phyloP scores from a whole-genome alignment of 805 yeast genomes.

The Candida verbasci region DNA sequence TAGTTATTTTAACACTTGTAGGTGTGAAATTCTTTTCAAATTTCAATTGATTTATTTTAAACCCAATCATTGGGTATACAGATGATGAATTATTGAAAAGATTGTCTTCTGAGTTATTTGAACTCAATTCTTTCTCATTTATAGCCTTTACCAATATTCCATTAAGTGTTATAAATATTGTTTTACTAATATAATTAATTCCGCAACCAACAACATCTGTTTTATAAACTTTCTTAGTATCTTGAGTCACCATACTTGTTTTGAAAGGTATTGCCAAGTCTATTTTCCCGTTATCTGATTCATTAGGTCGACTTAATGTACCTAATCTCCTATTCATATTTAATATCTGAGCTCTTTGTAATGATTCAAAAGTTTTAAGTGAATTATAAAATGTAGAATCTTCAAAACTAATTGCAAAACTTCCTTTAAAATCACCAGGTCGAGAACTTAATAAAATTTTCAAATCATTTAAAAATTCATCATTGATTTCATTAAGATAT shows the following conservation, averaged over 20 bases:
- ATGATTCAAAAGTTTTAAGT: constrained; percentile 24
- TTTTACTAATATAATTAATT: constrained; percentile 57
- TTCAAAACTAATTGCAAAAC: constrained; percentile 38
- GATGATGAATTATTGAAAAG: constrained; percentile 26
- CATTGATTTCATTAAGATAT: constrained; percentile 12
- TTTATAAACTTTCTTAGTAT: constrained; percentile 11
- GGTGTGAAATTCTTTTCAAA: constrained; percentile 12
- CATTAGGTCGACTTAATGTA: constrained; percentile 24
- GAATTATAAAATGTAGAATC: constrained; percentile 38
- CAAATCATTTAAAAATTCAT: constrained; percentile 12
- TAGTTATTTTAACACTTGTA: constrained; percentile 25
- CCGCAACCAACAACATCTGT: constrained; percentile 81
- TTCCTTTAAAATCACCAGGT: constrained; percentile 40
- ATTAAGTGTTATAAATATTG: constrained; percentile 76
- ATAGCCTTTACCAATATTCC: constrained; percentile 47
- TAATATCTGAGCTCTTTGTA: constrained; percentile 26
- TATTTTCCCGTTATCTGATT: constrained; percentile 28
- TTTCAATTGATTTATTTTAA: constrained; percentile 28
- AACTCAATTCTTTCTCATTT: constrained; percentile 19
- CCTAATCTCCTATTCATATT: constrained; percentile 34
- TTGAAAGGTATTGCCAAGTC: constrained; percentile 34
- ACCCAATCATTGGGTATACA: constrained; percentile 33
- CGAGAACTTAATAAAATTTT: constrained; percentile 24
- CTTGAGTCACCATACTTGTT: constrained; percentile 17
- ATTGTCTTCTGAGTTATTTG: constrained; percentile 17